Base-by-base conservation (phyloP, 352 stramenopile genomes). In the Phytopythium cucurbitacearum region DNA sequence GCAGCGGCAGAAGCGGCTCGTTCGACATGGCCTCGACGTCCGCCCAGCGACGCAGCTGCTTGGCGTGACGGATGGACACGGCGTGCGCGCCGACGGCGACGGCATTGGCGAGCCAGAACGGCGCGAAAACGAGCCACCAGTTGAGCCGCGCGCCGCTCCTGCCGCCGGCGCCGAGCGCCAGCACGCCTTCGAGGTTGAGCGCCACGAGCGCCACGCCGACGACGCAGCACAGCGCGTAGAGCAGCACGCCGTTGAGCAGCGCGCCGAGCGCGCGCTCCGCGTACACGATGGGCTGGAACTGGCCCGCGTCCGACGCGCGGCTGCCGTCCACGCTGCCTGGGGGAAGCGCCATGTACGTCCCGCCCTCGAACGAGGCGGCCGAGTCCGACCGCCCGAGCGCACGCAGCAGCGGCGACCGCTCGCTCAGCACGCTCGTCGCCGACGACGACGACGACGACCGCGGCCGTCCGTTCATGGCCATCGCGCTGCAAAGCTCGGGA, bases 1-100 rank as follows among this genome's bases (percentile, higher is more conserved):
- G 54, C 36, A 94, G 68, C 42, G 83, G 83, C 53, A 94, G 57
- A 40, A 94, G 58, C 40, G 83, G 83, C 59, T 94, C 83, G 48
- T 91, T 91, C 13, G 76, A 88, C 77, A 91, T 87, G 36, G 71
- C 69, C 34, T 94, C 83, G 4, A 89, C 67, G 21, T 94, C 83
- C 4, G 83, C 83, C 83, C 83, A 94, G 10, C 75, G 65, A 9
- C 80, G 70, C 40, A 94, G 50, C 53, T 78, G 69, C 67, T 78
- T 85, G 5, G 80, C 79, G 53, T 91, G 68, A 21, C 71, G 67
- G 11, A 91, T 72, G 6, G 79, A 91, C 12, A 69, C 51, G 11
- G 84, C 51, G 46, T 94, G 83, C 9, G 80, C 83, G 32, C 73
- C 66, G 3, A 89, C 28, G 32, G 90, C 80, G 21, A 58, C 67